Evolutionary conservation across 1,284 basidiomycete species (phyloP), one percentile per base, ranked within the genome.

Genomic region (Naganishia sp.): DNA sequence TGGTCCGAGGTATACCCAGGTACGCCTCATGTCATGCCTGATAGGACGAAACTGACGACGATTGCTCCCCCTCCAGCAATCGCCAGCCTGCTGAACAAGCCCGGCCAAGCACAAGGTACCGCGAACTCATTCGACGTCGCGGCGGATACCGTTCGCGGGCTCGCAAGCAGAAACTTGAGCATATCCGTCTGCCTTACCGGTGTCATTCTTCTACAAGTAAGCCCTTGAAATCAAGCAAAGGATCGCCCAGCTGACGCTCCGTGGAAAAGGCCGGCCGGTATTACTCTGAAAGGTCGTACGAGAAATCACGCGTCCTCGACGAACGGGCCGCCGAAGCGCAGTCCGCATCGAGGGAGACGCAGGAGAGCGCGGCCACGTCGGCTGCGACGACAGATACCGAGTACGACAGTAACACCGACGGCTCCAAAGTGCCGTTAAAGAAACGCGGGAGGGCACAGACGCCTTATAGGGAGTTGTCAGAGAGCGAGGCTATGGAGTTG

Each of bases 151-250:
- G 63, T 68, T 16, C 31, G 54, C 28, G 53, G 55, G 6, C 46
- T 68, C 23, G 67, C 67, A 1, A 64, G 64, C 21, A 65, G 48
- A 31, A 68, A 68, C 44, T 23, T 64, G 10, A 57, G 49, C 57
- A 65, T 68, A 21, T 68, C 67, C 3, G 67, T 68, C 13, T 48
- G 56, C 13, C 39, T 68, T 52, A 68, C 67, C 10, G 67, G 67
- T 23, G 61, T 68, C 52, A 61, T 61, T n/a, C 52, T 64, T 23
- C 57, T 68, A 18, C 67, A 68, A 33, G 67, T 65, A 33, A 39
- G 67, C 60, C 10, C 36, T 46, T 18, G 9, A 28, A 18, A n/a
- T 45, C 39, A 23, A 4, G 1, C 6, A 25, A 28, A 10, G 33
- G 2, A 6, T 21, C 23, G 6, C n/a, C 25, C 23, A 44, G 43